These are phyloP conservation scores for Wickerhamomyces sydowiorum DNA, from an alignment of 805 yeast genomes.

Conservation along the genomic window DNA sequence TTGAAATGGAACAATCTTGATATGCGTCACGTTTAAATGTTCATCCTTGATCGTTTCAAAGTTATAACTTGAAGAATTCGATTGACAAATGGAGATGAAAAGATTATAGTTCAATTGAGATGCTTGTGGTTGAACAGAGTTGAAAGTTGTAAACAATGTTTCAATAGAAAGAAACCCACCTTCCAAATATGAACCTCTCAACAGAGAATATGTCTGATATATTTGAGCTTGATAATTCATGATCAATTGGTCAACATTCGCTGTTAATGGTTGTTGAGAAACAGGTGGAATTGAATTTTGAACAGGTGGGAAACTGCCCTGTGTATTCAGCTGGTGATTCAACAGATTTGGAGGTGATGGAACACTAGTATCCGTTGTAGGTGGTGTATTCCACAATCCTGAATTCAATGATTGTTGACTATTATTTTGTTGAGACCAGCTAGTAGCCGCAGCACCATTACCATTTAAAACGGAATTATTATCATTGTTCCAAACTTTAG, in stretches of 20 bases:
- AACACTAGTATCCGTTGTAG: not conserved
- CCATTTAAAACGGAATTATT: not conserved
- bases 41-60: conserved; percentile 8
- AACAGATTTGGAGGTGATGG: not conserved
- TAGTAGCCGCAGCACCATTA: not conserved
- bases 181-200: conserved; percentile 1
- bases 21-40: conserved; percentile 9
- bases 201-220: conserved; percentile 6
- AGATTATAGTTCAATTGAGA: conserved; percentile 1
- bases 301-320: not conserved
- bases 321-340: not conserved
- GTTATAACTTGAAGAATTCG: conserved; percentile 7
- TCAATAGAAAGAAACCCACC: conserved; percentile 8
- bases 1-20: conserved; percentile 8
- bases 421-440: not conserved
- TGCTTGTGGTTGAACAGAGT: not conserved
- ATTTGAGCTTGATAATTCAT: conserved; percentile 8
- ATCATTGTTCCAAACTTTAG: conserved; percentile 3
- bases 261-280: not conserved
- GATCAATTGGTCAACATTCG: conserved; percentile 2
- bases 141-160: conserved; percentile 3
- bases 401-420: not conserved
- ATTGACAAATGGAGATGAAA: conserved; percentile 10
- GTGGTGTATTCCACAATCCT: not conserved
- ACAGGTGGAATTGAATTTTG: not conserved